Conservation (phyloP, 805 yeast genomes). For the Danielozyma ontarioensis region DNA sequence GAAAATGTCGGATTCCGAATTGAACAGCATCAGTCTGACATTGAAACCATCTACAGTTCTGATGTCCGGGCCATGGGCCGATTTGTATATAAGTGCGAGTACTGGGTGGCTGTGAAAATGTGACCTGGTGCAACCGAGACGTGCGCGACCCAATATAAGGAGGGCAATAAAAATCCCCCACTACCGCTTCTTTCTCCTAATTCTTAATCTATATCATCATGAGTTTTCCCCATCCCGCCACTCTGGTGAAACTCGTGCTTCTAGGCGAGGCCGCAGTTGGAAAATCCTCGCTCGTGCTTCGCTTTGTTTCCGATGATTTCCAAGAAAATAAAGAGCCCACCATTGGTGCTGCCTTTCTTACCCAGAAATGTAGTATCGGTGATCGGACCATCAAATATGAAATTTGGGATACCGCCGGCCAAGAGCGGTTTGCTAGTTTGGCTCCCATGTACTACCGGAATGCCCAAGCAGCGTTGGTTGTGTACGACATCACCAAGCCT, state of each 20-base stretch:
- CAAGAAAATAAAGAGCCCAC: constrained; percentile 98
- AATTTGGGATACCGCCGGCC: constrained; percentile 98
- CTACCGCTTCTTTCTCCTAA: background rate
- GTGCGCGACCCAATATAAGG: background rate
- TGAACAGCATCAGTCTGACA: constrained; percentile 35
- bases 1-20: constrained; percentile 48
- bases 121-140: background rate
- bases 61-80: constrained; percentile 48
- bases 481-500: constrained; percentile 91
- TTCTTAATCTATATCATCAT: constrained; percentile 4
- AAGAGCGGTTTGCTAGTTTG: constrained; percentile 90
- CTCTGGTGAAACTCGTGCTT: constrained; percentile 82
- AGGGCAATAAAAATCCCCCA: background rate
- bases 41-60: constrained; percentile 49
- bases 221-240: constrained; percentile 39
- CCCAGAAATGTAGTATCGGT: constrained; percentile 88
- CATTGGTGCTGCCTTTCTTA: constrained; percentile 94
- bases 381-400: constrained; percentile 85
- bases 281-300: constrained; percentile 82
- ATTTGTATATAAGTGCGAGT: constrained; percentile 59
- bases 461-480: constrained; percentile 95
- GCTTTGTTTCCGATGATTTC: constrained; percentile 92
- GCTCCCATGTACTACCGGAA: constrained; percentile 98
- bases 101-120: constrained; percentile 53
- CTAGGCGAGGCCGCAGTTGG: constrained; percentile 99